Percentiles rank a stretch among this genome's conserved stretches.
Conservation (phyloP, 2,329 filamentous ascomycete species). For the Macrophomina phaseolina region DNA sequence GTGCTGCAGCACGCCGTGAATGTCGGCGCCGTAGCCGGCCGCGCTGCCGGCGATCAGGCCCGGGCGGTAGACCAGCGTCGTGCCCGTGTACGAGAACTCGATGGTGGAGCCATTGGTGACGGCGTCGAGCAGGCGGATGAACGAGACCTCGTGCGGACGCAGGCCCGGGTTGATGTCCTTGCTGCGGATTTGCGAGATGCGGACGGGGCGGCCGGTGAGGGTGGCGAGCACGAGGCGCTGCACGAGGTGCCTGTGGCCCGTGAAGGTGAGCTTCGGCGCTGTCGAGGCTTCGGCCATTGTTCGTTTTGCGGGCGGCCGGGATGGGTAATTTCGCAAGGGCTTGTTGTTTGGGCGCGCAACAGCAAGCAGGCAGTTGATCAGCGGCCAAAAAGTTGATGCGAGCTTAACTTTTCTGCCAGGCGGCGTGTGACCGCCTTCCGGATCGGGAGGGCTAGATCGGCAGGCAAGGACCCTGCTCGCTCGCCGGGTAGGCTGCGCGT, state of each 20-base stretch:
- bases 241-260: conserved; percentile 80
- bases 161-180: conserved; percentile 86
- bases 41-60: conserved; percentile 89
- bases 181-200: conserved; percentile 92
- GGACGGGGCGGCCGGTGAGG: conserved; percentile 84
- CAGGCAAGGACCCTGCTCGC: background rate
- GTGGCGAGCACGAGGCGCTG: conserved; percentile 88
- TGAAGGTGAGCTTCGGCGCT: conserved; percentile 71
- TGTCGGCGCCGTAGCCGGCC: conserved; percentile 73
- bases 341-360: conserved; percentile 2
- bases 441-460: background rate
- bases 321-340: background rate
- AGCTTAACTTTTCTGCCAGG: conserved; percentile 17
- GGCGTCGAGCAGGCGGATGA: conserved; percentile 90
- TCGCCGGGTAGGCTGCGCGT: conserved; percentile 14
- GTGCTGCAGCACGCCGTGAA: conserved; percentile 78
- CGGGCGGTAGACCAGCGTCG: conserved; percentile 87
- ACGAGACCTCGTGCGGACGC: conserved; percentile 90
- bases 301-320: background rate
- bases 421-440: conserved; percentile 14
- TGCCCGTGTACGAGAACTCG: conserved; percentile 96
- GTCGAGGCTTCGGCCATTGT: conserved; percentile 22
- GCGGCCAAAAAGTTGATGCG: conserved; percentile 11
- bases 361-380: background rate
- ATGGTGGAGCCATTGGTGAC: conserved; percentile 94